Conservation (phyloP, 2,329 filamentous ascomycete genomes). For the Aspergillus transmontanensis region DNA sequence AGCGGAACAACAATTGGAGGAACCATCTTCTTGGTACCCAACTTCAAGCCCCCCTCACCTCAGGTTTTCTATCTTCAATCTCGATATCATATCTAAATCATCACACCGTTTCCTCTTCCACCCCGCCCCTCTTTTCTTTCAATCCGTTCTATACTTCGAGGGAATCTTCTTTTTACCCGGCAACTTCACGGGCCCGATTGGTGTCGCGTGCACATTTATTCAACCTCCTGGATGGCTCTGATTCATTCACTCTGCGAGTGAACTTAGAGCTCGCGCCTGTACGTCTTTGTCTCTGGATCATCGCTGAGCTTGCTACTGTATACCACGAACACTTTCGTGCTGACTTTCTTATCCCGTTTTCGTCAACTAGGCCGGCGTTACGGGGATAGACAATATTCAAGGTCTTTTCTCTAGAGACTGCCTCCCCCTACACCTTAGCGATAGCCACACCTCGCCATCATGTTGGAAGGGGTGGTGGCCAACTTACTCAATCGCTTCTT, state of each 20-base stretch:
- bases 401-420: background rate
- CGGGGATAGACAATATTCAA: constrained; percentile 1
- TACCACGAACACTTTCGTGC: constrained; percentile 9
- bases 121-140: constrained; percentile 12
- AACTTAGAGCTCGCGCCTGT: constrained; percentile 25
- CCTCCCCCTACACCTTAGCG: constrained; percentile 65
- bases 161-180: constrained; percentile 1
- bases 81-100: constrained; percentile 10
- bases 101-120: constrained; percentile 1
- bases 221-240: constrained; percentile 33
- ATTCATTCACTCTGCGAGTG: constrained; percentile 22
- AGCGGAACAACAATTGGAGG: constrained; percentile 16
- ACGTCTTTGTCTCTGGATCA: background rate
- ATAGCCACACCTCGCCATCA: constrained; percentile 67
- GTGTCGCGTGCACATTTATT: constrained; percentile 30
- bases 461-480: constrained; percentile 96
- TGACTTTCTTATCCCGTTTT: constrained; percentile 10
- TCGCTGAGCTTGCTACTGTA: constrained; percentile 4
- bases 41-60: constrained; percentile 7
- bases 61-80: background rate
- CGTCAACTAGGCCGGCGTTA: constrained; percentile 12
- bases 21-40: constrained; percentile 14
- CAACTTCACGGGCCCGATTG: constrained; percentile 20
- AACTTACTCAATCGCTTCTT: constrained; percentile 98
- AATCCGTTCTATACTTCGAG: background rate